Evolutionary conservation across 1,139 yeast genomes (phyloP).

Genomic region (Hemisphaericaspora subhashii): DNA sequence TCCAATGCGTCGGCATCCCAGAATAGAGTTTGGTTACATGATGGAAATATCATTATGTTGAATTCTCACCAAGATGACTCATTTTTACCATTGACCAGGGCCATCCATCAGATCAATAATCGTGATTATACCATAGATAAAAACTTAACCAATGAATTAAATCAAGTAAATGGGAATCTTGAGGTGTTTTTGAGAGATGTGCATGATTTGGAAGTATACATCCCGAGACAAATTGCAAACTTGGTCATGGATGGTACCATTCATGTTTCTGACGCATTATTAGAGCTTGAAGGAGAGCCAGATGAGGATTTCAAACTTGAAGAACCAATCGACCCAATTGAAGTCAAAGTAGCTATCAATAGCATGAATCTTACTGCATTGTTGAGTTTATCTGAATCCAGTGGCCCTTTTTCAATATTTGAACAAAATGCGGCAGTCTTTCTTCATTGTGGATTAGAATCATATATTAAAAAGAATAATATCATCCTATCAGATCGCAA

Average conservation of each 20-base stretch:
- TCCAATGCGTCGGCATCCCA: slow-evolving; percentile 37
- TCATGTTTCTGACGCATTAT: slow-evolving; percentile 7
- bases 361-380: slow-evolving; percentile 30
- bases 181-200: slow-evolving; percentile 6
- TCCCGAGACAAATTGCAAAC: slow-evolving; percentile 18
- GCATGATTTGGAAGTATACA: slow-evolving; percentile 14
- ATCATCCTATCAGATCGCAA: no score
- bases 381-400: slow-evolving; percentile 50
- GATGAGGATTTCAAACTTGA: slow-evolving; percentile 18
- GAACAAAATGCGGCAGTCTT: no score
- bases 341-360: slow-evolving; percentile 27
- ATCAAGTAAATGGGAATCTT: slow-evolving; percentile 1
- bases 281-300: slow-evolving; percentile 10
- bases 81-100: slow-evolving; percentile 27
- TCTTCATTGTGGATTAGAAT: no score
- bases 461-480: no score
- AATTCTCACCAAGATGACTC: slow-evolving; percentile 23
- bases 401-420: no score
- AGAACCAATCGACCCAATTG: slow-evolving; percentile 49
- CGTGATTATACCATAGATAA: slow-evolving; percentile 19
- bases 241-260: slow-evolving; percentile 15
- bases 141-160: slow-evolving; percentile 13
- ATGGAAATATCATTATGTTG: slow-evolving; percentile 30
- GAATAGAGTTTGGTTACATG: slow-evolving; percentile 47
- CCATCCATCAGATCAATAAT: slow-evolving; percentile 31